phyloP scores from a whole-genome alignment of 306 rosid genomes.

The Lathyrus sativus region DNA sequence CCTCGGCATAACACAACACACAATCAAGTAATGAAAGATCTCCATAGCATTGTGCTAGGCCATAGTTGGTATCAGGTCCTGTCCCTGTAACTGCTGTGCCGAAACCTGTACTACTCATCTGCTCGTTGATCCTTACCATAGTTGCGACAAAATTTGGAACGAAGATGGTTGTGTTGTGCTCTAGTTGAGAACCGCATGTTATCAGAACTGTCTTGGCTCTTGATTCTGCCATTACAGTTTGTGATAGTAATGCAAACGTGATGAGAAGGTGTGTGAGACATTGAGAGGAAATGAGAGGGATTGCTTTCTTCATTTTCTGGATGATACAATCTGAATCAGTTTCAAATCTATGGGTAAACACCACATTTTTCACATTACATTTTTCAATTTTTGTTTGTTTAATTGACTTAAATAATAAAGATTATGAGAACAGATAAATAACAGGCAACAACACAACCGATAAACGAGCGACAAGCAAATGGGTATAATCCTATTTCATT shows the following conservation, averaged over 20 bases:
- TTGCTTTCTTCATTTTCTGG: constrained; percentile 47
- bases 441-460: no score
- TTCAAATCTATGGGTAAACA: no score
- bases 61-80: constrained; percentile 70
- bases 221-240: constrained; percentile 61
- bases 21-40: constrained; percentile 86
- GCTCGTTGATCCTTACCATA: constrained; percentile 71
- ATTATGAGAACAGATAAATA: no score
- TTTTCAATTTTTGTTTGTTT: background rate
- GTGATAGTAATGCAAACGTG: constrained; percentile 34
- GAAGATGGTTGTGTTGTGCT: constrained; percentile 55
- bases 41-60: constrained; percentile 90
- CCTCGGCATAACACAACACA: constrained; percentile 78
- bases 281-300: constrained; percentile 23
- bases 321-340: constrained; percentile 24
- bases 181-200: constrained; percentile 53
- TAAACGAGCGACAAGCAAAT: no score
- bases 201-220: constrained; percentile 58
- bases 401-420: no score
- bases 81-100: constrained; percentile 72
- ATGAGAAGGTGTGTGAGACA: constrained; percentile 41
- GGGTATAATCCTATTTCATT: background rate
- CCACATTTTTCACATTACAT: background rate
- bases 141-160: constrained; percentile 79
- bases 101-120: constrained; percentile 65